Percentiles rank a stretch among this genome's conserved stretches.
Evolutionary conservation across 352 stramenopile species (phyloP).

Genomic region (Phytophthora hibernalis): DNA sequence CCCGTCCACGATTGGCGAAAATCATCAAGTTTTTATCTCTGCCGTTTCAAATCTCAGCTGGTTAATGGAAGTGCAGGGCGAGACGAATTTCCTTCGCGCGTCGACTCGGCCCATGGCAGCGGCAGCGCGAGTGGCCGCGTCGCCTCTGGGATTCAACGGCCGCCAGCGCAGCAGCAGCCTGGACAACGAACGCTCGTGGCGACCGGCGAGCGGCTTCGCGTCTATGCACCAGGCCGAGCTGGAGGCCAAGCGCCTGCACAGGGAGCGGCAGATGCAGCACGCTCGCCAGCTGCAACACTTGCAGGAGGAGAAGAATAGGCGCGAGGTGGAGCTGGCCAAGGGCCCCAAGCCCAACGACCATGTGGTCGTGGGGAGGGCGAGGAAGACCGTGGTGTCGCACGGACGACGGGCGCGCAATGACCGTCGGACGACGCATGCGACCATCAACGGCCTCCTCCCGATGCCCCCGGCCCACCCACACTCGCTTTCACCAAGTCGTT

Average conservation of each 20-base stretch:
- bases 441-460: slow-evolving; percentile 14
- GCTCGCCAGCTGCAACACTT: slow-evolving; percentile 29
- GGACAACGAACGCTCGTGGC: slow-evolving; percentile 41
- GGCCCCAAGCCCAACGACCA: slow-evolving; percentile 34
- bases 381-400: slow-evolving; percentile 50
- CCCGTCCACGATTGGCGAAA: slow-evolving; percentile 12
- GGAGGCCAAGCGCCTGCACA: slow-evolving; percentile 37
- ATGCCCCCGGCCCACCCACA: slow-evolving; percentile 9
- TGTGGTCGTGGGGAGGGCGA: slow-evolving; percentile 35
- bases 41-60: slow-evolving; percentile 36
- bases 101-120: slow-evolving; percentile 20
- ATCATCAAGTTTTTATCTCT: slow-evolving; percentile 22
- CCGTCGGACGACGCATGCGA: slow-evolving; percentile 6
- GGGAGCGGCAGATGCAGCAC: slow-evolving; percentile 31
- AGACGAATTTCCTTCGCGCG: slow-evolving; percentile 16
- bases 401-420: slow-evolving; percentile 33
- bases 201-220: slow-evolving; percentile 46
- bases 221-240: slow-evolving; percentile 42
- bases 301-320: slow-evolving; percentile 33
- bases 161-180: slow-evolving; percentile 39
- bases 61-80: slow-evolving; percentile 37
- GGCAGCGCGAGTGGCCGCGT: neutral
- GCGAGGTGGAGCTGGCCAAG: slow-evolving; percentile 24
- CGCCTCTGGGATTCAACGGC: neutral
- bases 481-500: slow-evolving; percentile 15